Conservation (phyloP, 768 basidiomycete species). For the Hericium erinaceus region DNA sequence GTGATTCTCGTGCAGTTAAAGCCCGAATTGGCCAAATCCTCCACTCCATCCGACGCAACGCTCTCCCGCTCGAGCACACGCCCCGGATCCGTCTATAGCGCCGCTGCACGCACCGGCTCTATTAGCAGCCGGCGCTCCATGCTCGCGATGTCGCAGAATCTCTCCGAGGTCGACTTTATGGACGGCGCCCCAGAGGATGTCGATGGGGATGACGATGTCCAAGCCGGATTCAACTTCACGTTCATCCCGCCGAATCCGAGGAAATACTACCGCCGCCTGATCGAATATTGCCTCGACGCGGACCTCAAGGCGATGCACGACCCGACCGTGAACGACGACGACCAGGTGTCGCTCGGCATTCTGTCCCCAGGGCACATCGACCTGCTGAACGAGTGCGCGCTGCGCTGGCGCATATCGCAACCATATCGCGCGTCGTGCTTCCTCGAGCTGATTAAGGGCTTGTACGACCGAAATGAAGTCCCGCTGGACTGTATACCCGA, state of each 20-base stretch:
- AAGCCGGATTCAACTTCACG: conserved; percentile 70
- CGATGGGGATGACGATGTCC: conserved; percentile 60
- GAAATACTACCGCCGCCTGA: conserved; percentile 75
- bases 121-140: conserved; percentile 63
- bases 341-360: conserved; percentile 92
- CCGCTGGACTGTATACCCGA: conserved; percentile 94
- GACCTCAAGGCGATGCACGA: conserved; percentile 88
- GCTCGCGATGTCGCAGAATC: conserved; percentile 16
- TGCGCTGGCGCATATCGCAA: conserved; percentile 83
- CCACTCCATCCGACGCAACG: conserved; percentile 44
- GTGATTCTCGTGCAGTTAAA: conserved; percentile 79
- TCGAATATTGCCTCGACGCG: conserved; percentile 71
- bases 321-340: conserved; percentile 86
- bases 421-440: conserved; percentile 73
- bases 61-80: conserved; percentile 29
- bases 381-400: conserved; percentile 78
- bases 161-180: conserved; percentile 24
- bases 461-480: conserved; percentile 84
- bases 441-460: conserved; percentile 74
- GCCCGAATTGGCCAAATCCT: conserved; percentile 75
- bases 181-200: conserved; percentile 24
- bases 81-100: conserved; percentile 45
- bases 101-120: conserved; percentile 45
- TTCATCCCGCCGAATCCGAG: conserved; percentile 87
- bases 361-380: conserved; percentile 71